Base-by-base conservation (phyloP, 495 filamentous ascomycete species). In the Podospora conica region DNA sequence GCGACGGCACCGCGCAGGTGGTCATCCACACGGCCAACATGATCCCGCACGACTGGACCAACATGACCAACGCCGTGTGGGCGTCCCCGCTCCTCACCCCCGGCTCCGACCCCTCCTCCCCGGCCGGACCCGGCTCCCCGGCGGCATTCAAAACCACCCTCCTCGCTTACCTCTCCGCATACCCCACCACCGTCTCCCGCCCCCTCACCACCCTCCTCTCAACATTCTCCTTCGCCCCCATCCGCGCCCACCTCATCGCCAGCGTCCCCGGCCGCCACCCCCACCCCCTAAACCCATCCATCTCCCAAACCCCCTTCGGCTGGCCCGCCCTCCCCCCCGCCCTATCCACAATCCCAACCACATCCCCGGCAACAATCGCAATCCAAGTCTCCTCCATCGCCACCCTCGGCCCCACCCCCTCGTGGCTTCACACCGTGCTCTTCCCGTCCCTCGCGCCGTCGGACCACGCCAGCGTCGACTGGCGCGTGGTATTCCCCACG, bases 11-110 rank as follows among this genome's bases (percentile, higher is more conserved):
- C 0, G 91, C 90, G 4, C 90, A 96, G 80, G 77, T 96, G 18
- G 76, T 96, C 20, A 94, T 96, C 53, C 91, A 95, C 66, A 97
- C 93, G 0, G 91, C 91, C 11, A 96, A 97, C 68, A 90, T 96
- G 86, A 93, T 96, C 55, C 73, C 80, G 23, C 82, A 85, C 57
- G 93, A 97, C 77, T 97, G 93, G 93, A 81, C 78, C 9, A 92
- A 93, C 69, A 90, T 96, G 91, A 87, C 86, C 0, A 91, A 97
- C 71, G 92, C 88, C 1, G 85, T 88, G 22, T 97, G 93, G 93
- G 81, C 79, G 28, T 93, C 91, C 9, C 92, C 91, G 21, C 74
- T 87, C 0, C 86, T 96, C 9, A 90, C 90, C 8, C 75, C 60
- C 64, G 15, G 24, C 29, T 18, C 33, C 21, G n/a, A 48, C 1